phyloP scores from a whole-genome alignment of 345 rosid species.

The Bruguiera gymnorhiza region DNA sequence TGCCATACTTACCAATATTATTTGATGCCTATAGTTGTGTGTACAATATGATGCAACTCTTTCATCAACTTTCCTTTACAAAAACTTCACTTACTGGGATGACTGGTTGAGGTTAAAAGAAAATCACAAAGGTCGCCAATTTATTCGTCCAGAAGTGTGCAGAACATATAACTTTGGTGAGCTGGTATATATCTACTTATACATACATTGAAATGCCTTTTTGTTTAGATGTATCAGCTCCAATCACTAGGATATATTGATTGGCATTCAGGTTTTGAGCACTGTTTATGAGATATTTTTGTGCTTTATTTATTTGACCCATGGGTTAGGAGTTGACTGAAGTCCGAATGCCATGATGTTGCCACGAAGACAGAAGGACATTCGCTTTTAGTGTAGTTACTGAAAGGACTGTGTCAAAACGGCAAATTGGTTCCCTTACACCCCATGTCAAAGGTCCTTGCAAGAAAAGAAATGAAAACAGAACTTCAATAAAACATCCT shows the following conservation, averaged over 20 bases:
- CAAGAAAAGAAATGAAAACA: background rate
- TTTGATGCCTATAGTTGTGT: background rate
- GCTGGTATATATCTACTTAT: constrained; percentile 56
- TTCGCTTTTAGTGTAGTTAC: background rate
- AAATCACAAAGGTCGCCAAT: constrained; percentile 89
- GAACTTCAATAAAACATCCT: background rate
- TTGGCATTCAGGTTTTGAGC: background rate
- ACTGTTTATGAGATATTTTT: background rate
- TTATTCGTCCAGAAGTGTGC: constrained; percentile 95
- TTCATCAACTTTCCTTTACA: constrained; percentile 51
- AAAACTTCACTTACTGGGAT: constrained; percentile 89
- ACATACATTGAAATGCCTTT: constrained; percentile 5
- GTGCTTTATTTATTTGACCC: background rate
- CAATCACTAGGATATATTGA: background rate
- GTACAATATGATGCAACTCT: background rate
- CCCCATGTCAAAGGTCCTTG: background rate
- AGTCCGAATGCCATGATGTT: background rate
- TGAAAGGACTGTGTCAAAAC: background rate
- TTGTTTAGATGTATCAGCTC: constrained; percentile 3
- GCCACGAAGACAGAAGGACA: background rate
- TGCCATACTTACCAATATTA: constrained; percentile 13
- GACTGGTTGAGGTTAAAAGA: constrained; percentile 96
- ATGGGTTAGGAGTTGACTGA: background rate
- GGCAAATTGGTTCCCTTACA: background rate
- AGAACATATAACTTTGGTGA: constrained; percentile 98